A percentile compares a stretch with the other conserved stretches of the same genome.
Evolutionary conservation across 1,139 yeast species (phyloP).

Genomic region (Geotrichum phurueaensis): DNA sequence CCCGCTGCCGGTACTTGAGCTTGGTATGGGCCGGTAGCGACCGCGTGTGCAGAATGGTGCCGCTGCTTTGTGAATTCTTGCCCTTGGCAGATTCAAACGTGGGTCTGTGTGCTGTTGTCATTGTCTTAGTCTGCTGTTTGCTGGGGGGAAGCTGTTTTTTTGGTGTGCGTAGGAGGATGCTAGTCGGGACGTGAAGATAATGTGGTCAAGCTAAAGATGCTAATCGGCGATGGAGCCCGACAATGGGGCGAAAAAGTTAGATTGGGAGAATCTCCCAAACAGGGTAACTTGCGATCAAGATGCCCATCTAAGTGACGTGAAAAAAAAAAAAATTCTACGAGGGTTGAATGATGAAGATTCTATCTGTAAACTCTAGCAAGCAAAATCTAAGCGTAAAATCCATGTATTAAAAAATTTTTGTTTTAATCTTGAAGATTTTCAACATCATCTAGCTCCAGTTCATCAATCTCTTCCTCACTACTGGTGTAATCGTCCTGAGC

Average conservation of each 20-base stretch:
- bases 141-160: background rate
- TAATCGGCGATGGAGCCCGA: background rate
- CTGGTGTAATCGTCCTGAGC: constrained; percentile 26
- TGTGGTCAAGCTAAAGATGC: background rate
- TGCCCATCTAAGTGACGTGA: background rate
- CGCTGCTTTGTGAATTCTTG: constrained; percentile 39
- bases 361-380: background rate
- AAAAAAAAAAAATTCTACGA: background rate
- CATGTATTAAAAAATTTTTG: background rate
- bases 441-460: constrained; percentile 18
- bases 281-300: background rate
- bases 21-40: constrained; percentile 63
- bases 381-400: background rate
- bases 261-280: background rate
- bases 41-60: constrained; percentile 58
- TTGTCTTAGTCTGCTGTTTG: constrained; percentile 25
- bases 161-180: background rate
- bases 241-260: background rate
- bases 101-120: constrained; percentile 91
- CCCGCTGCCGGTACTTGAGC: constrained; percentile 53
- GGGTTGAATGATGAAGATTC: background rate
- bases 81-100: constrained; percentile 86
- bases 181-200: background rate
- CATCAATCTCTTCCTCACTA: constrained; percentile 25
- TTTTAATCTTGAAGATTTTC: constrained; percentile 20